Evolutionary conservation across 2,329 filamentous ascomycete genomes (phyloP), one percentile per base, ranked within the genome.

Genomic region (Phaeosphaeria sp.): DNA sequence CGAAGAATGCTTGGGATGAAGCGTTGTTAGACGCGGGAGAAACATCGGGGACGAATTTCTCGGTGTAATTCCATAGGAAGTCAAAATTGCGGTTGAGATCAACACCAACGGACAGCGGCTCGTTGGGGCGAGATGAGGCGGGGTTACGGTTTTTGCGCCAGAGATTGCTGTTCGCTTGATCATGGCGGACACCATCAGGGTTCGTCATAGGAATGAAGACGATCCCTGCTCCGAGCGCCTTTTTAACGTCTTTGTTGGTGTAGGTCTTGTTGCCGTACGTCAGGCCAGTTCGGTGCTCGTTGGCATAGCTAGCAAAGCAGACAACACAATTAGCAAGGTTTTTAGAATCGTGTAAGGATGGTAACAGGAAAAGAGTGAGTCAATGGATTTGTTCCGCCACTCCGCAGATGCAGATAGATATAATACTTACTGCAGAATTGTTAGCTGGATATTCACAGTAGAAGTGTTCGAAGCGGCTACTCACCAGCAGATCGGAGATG

Each of bases 401-500:
- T n/a, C n/a, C n/a, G n/a, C n/a, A n/a, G n/a, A n/a, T n/a, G n/a
- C n/a, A n/a, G n/a, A n/a, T n/a, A n/a, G n/a, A n/a, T n/a, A n/a
- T n/a, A n/a, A n/a, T n/a, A n/a, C n/a, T n/a, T n/a, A n/a, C n/a
- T n/a, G n/a, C n/a, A n/a, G n/a, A n/a, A n/a, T n/a, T n/a, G n/a
- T n/a, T n/a, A n/a, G n/a, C n/a, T n/a, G n/a, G n/a, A n/a, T n/a
- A n/a, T n/a, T n/a, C n/a, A n/a, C n/a, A n/a, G n/a, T n/a, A n/a
- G n/a, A n/a, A n/a, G n/a, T n/a, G n/a, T n/a, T n/a, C n/a, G n/a
- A n/a, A n/a, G n/a, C n/a, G n/a, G n/a, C n/a, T n/a, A n/a, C n/a
- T n/a, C n/a, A n/a, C n/a, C n/a, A 88, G 78, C 7, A 88, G 77
- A 66, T 88, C 85, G 0, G 82, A 76, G 41, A 87, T 75, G 71